Evolutionary conservation across 805 yeast genomes (phyloP).

Genomic region (Candida koratica): DNA sequence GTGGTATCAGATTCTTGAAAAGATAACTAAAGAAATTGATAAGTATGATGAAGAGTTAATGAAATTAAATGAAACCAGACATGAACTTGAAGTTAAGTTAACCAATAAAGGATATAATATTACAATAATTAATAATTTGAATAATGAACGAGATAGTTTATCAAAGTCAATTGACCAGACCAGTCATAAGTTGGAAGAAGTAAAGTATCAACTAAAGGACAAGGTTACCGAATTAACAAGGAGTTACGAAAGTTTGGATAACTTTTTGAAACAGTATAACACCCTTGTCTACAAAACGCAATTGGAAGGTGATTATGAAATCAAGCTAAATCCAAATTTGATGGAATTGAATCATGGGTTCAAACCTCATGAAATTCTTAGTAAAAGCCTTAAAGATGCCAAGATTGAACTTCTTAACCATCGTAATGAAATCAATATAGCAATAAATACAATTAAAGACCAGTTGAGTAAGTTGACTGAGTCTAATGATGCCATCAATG

Average conservation of each 20-base stretch:
- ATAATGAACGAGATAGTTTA: constrained; percentile 56
- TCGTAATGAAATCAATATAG: constrained; percentile 34
- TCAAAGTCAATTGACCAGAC: constrained; percentile 49
- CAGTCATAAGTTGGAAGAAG: constrained; percentile 42
- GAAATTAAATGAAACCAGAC: constrained; percentile 38
- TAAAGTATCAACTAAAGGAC: constrained; percentile 42
- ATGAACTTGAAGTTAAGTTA: constrained; percentile 41
- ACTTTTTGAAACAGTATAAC: constrained; percentile 54
- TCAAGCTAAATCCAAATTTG: constrained; percentile 27
- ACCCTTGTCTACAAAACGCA: constrained; percentile 46
- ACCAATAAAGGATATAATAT: constrained; percentile 55
- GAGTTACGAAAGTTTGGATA: constrained; percentile 49
- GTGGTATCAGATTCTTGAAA: constrained; percentile 60
- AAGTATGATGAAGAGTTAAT: constrained; percentile 41
- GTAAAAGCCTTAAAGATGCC: constrained; percentile 45
- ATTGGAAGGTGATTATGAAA: constrained; percentile 33
- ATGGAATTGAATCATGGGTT: constrained; percentile 13
- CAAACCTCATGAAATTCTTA: constrained; percentile 36
- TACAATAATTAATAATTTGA: constrained; percentile 59
- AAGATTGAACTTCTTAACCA: constrained; percentile 32
- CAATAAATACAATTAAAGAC: constrained; percentile 51
- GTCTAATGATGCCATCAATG: constrained; percentile 51
- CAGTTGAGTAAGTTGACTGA: constrained; percentile 57
- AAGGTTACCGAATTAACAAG: constrained; percentile 49
- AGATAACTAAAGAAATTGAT: constrained; percentile 52